phyloP scores from a whole-genome alignment of 331 rosid species.

The Arachis monticola region DNA sequence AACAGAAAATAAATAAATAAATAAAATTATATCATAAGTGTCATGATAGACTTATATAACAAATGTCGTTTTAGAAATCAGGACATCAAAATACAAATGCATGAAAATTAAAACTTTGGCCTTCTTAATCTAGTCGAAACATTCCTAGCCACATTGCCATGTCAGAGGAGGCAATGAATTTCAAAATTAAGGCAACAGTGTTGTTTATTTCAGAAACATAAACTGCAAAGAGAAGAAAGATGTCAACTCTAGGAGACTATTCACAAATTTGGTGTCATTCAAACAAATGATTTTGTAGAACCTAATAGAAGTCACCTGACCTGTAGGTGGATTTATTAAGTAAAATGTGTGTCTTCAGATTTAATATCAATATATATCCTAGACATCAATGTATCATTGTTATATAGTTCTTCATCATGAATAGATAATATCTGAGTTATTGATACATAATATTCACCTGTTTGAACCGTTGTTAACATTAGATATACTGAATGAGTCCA shows the following conservation, averaged over 20 bases:
- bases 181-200: not conserved
- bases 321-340: constrained; percentile 1
- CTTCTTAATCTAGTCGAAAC: constrained; percentile 2
- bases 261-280: not conserved
- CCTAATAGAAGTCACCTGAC: not conserved
- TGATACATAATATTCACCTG: constrained; percentile 55
- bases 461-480: constrained; percentile 79
- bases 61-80: not conserved
- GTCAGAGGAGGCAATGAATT: constrained; percentile 1
- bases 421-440: constrained; percentile 20
- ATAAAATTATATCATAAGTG: not conserved
- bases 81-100: constrained; percentile 13
- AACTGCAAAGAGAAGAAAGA: not conserved
- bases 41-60: constrained; percentile 11
- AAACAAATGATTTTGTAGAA: constrained; percentile 12
- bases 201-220: constrained; percentile 13
- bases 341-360: not conserved
- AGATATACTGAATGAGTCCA: constrained; percentile 85
- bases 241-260: constrained; percentile 19
- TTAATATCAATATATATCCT: constrained; percentile 14
- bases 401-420: constrained; percentile 32
- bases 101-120: not conserved
- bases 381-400: constrained; percentile 14
- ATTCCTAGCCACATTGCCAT: constrained; percentile 1
- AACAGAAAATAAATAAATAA: not conserved